Evolutionary conservation across 148 eudicot genomes (phyloP).

Genomic region (Rhododendron williamsianum): DNA sequence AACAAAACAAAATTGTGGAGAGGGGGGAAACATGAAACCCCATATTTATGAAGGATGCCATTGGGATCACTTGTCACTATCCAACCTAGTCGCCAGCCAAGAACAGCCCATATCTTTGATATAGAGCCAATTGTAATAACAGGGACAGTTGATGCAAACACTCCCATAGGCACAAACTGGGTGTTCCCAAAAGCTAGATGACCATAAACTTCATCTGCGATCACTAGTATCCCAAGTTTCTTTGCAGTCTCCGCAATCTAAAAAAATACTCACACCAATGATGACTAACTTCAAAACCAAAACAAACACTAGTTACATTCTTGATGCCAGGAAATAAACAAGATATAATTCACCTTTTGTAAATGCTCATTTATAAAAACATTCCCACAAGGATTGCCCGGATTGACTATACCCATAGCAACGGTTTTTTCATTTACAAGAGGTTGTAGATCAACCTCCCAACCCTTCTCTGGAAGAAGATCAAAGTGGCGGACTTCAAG

Average conservation of each 20-base stretch:
- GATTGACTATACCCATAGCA: slow-evolving; percentile 68
- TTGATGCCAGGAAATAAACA: neutral
- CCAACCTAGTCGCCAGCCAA: slow-evolving; percentile 90
- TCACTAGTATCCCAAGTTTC: slow-evolving; percentile 62
- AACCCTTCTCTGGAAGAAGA: slow-evolving; percentile 52
- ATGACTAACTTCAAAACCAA: neutral
- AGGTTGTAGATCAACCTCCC: slow-evolving; percentile 74
- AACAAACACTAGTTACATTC: neutral
- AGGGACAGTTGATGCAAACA: slow-evolving; percentile 52
- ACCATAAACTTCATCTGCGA: slow-evolving; percentile 76
- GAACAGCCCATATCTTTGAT: slow-evolving; percentile 80
- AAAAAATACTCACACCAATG: neutral
- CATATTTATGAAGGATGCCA: slow-evolving; percentile 41
- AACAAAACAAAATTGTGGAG: neutral
- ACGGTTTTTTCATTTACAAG: slow-evolving; percentile 65
- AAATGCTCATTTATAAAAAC: slow-evolving; percentile 51
- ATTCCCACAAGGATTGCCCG: slow-evolving; percentile 83
- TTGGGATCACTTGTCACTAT: slow-evolving; percentile 49
- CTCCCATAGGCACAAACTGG: slow-evolving; percentile 76
- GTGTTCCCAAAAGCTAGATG: slow-evolving; percentile 51
- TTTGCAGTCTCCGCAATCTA: slow-evolving; percentile 71
- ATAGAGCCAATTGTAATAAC: slow-evolving; percentile 65
- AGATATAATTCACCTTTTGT: slow-evolving; percentile 34
- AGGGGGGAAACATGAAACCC: slow-evolving; percentile 35
- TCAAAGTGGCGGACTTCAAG: slow-evolving; percentile 55